These are phyloP conservation scores for Blastocladiella britannica DNA, from an alignment of 192 early-diverging fungal species.

Conservation along the genomic window DNA sequence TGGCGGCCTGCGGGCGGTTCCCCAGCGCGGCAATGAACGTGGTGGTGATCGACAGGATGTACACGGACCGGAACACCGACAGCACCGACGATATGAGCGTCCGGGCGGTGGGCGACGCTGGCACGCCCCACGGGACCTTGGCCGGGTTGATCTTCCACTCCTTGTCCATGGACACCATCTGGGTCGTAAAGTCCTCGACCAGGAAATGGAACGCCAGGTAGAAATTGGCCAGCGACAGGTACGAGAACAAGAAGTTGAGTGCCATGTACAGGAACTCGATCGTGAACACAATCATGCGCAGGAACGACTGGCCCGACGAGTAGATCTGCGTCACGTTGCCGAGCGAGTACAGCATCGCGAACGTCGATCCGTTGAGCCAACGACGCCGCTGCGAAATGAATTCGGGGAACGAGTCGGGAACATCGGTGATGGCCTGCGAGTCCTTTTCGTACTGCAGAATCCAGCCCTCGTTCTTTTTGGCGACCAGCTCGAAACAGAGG, in stretches of 20 bases:
- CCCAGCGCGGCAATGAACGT: conserved; percentile 32
- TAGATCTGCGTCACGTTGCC: conserved; percentile 41
- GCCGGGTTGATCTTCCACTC: too few relatives aligned
- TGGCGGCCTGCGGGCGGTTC: conserved; percentile 1
- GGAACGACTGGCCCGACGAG: conserved; percentile 35
- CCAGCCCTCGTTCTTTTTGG: conserved; percentile 45
- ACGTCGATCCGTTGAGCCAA: conserved; percentile 68
- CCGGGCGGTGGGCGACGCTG: conserved; percentile 23
- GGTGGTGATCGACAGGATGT: conserved; percentile 22
- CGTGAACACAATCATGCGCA: conserved; percentile 38
- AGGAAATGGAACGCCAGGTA: conserved; percentile 39
- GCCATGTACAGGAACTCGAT: conserved; percentile 47
- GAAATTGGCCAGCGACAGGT: conserved; percentile 35
- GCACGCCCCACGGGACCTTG: conserved; percentile 4
- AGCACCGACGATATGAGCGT: conserved; percentile 17
- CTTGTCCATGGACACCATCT: too few relatives aligned
- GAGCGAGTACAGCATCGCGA: conserved; percentile 54
- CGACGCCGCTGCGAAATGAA: conserved; percentile 58
- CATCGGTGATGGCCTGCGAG: conserved; percentile 54
- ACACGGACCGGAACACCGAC: conserved; percentile 18
- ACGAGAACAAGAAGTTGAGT: conserved; percentile 39
- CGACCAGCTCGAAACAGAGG: conserved; percentile 55
- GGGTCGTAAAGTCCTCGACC: conserved; percentile 10
- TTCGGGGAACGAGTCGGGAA: conserved; percentile 45
- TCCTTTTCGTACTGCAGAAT: conserved; percentile 44